Conservation (phyloP, 2,329 filamentous ascomycete species). For the Phialocephala sp. region DNA sequence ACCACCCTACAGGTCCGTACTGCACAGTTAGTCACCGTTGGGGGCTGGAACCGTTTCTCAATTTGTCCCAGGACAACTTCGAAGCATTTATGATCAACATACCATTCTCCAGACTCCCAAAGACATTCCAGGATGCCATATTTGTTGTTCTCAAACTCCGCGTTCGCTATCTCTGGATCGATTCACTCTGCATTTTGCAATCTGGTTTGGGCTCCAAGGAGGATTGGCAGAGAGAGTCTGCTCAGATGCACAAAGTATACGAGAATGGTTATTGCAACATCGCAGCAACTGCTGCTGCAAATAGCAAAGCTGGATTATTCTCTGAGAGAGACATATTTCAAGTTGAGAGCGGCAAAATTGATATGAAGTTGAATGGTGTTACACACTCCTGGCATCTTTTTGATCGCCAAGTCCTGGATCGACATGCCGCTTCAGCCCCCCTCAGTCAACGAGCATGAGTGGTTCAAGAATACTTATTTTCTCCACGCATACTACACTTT, state of each 20-base stretch:
- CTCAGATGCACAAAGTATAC: slow-evolving; percentile 9
- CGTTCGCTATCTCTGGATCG: slow-evolving; percentile 12
- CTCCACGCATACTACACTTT: slow-evolving; percentile 10
- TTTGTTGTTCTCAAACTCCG: background rate
- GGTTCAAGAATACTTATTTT: slow-evolving; percentile 6
- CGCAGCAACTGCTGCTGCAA: background rate
- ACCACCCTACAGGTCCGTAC: background rate
- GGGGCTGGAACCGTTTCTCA: background rate
- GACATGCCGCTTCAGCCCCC: background rate
- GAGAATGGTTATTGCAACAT: background rate
- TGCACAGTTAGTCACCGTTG: slow-evolving; percentile 11
- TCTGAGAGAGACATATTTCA: background rate
- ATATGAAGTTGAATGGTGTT: background rate
- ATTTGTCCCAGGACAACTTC: background rate
- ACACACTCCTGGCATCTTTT: background rate
- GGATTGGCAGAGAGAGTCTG: slow-evolving; percentile 14
- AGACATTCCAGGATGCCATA: slow-evolving; percentile 14
- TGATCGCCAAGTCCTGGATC: background rate
- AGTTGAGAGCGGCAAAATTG: background rate
- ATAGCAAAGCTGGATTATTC: background rate
- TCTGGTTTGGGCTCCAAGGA: background rate
- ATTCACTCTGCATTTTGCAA: slow-evolving; percentile 15
- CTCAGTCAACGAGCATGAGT: slow-evolving; percentile 7
- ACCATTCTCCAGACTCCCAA: background rate
- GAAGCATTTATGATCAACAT: background rate